phyloP scores from a whole-genome alignment of 805 yeast species.

The Danielia reshetovae region DNA sequence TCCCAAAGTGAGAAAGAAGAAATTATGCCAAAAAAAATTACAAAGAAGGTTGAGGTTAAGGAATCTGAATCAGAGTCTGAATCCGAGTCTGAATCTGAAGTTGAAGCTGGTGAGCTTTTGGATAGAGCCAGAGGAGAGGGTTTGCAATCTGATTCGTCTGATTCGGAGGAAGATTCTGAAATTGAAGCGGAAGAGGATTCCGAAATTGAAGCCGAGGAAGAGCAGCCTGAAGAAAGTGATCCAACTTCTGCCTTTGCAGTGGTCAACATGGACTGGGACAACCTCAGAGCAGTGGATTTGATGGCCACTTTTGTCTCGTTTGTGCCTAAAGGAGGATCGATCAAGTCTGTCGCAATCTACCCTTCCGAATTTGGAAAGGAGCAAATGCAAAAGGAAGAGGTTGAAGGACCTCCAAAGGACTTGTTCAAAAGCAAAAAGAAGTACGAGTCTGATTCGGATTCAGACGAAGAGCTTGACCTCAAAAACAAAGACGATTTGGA shows the following conservation, averaged over 20 bases:
- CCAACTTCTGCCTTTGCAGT: slow-evolving; percentile 82
- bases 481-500: slow-evolving; percentile 48
- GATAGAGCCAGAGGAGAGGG: slow-evolving; percentile 72
- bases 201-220: slow-evolving; percentile 52
- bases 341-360: slow-evolving; percentile 64
- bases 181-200: slow-evolving; percentile 47
- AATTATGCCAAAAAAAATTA: slow-evolving; percentile 12
- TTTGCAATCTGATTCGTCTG: slow-evolving; percentile 42
- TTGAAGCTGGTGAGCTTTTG: slow-evolving; percentile 22
- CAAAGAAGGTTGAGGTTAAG: neutral
- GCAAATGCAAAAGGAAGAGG: slow-evolving; percentile 83
- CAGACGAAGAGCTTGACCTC: slow-evolving; percentile 38
- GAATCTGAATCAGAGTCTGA: slow-evolving; percentile 2
- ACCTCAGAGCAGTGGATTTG: slow-evolving; percentile 79
- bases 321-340: slow-evolving; percentile 70
- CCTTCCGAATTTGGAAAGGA: slow-evolving; percentile 94
- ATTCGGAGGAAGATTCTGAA: slow-evolving; percentile 39
- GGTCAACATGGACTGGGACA: slow-evolving; percentile 97
- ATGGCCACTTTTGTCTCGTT: slow-evolving; percentile 87
- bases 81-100: slow-evolving; percentile 19
- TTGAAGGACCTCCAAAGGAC: slow-evolving; percentile 90
- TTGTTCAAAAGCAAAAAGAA: slow-evolving; percentile 53
- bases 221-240: slow-evolving; percentile 79
- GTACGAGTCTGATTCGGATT: slow-evolving; percentile 28
- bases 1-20: slow-evolving; percentile 20